Base-by-base conservation (phyloP, 1,284 basidiomycete genomes). In the Pyrrhoderma noxium region DNA sequence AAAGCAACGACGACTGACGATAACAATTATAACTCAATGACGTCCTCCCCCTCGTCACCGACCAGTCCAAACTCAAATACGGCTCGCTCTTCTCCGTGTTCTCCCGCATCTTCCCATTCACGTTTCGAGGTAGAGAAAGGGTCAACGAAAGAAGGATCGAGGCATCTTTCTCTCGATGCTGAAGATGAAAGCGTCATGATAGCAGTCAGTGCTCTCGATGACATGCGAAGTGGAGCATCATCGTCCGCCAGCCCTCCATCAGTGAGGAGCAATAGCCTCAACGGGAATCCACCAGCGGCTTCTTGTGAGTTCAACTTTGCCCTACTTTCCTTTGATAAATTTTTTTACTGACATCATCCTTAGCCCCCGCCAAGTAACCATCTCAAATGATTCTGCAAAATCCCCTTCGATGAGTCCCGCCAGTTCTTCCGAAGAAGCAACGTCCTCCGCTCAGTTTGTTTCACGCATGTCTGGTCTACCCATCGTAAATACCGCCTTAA, bases 401-500 rank as follows among this genome's bases (percentile, higher is more conserved):
- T 7, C 47, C 16, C n/a, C 42, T 19, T 27, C 34, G 27, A 25
- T 39, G 11, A 54, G 57, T 5, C 46, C 47, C 27, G 50, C 2
- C 52, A 55, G 18, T 25, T 57, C 42, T 41, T 22, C 45, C 50
- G 61, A 62, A 42, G 66, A 65, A 36, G 57, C 62, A 49, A 40
- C 44, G 18, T 35, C 49, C 31, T 47, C 52, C 14, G 42, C 44
- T 3, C 71, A 72, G 57, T 75, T 78, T 57, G 70, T 79, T 51
- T 77, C 69, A 65, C 76, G 64, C 61, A 70, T 79, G 21, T 72
- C 73, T 1, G 67, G 65, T 34, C 54, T 78, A 8, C 79, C 79
- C 0, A 62, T 89, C 43, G 80, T 92, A 16, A 79, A 79, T 56
- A 79, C 79, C 9, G 85, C 85, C 0, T 62, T 90, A 35, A 69